Percentiles rank a stretch among this genome's conserved stretches.
phyloP scores from a whole-genome alignment of 192 early-diverging fungal species.

The Rhizoclosmatium globosum region DNA sequence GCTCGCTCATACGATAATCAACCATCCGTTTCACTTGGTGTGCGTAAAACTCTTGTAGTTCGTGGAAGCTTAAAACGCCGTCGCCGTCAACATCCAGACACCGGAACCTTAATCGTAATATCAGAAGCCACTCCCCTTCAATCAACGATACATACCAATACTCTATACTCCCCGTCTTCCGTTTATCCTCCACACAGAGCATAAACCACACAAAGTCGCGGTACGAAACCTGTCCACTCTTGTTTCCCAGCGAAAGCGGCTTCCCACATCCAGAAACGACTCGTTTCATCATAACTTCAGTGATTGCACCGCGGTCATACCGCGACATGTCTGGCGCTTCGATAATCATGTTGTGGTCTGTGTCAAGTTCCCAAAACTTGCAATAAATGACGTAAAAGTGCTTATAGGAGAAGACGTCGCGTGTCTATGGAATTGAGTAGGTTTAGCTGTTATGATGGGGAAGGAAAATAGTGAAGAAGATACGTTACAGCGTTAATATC shows the following conservation, averaged over 20 bases:
- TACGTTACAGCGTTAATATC: conserved; percentile 73
- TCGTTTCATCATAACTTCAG: conserved; percentile 71
- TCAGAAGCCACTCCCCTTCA: not conserved
- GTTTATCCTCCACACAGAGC: conserved; percentile 84
- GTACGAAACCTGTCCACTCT: conserved; percentile 56
- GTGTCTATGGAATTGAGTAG: conserved; percentile 52
- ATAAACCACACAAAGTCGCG: conserved; percentile 89
- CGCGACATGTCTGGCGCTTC: conserved; percentile 70
- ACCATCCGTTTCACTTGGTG: conserved; percentile 80
- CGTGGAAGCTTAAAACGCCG: conserved; percentile 84
- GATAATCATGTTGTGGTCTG: conserved; percentile 86
- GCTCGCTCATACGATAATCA: conserved; percentile 52
- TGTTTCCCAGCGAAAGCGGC: conserved; percentile 37
- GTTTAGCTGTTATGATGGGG: too few relatives aligned
- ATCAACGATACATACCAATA: conserved; percentile 65
- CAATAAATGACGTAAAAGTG: conserved; percentile 98
- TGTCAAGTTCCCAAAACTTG: conserved; percentile 95
- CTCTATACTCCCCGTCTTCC: conserved; percentile 65
- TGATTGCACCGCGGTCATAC: conserved; percentile 80
- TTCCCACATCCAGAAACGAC: conserved; percentile 78
- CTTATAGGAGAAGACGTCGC: conserved; percentile 93
- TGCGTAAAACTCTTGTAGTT: conserved; percentile 85
- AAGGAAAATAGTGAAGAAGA: too few relatives aligned
- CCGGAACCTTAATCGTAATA: conserved; percentile 64
- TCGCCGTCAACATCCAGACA: conserved; percentile 93